These are phyloP conservation scores for Eucalyptus curtisii DNA, from an alignment of 345 rosid species.

Conservation along the genomic window DNA sequence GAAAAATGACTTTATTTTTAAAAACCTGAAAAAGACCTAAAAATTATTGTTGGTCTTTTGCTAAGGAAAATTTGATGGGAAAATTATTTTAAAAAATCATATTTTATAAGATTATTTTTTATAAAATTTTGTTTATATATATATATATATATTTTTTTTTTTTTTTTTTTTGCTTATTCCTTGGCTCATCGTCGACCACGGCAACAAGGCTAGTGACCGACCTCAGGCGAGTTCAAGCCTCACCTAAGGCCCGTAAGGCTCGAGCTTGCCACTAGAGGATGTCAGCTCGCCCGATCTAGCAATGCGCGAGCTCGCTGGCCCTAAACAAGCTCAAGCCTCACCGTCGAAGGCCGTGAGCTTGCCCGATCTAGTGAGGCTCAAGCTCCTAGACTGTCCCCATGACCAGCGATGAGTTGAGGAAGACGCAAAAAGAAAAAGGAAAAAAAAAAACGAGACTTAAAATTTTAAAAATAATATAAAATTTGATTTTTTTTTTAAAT, in stretches of 20 bases:
- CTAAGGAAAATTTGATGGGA: background rate
- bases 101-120: too few relatives aligned
- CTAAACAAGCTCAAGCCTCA: accelerated
- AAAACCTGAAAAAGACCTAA: too few relatives aligned
- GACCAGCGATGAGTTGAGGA: accelerated
- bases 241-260: background rate
- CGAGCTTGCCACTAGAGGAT: background rate
- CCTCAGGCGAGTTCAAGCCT: background rate
- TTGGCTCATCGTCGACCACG: accelerated
- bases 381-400: background rate
- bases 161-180: background rate
- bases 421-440: background rate
- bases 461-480: too few relatives aligned
- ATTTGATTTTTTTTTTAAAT: accelerated
- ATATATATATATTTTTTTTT: too few relatives aligned
- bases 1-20: background rate
- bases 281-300: background rate
- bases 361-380: background rate
- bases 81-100: too few relatives aligned
- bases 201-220: accelerated
- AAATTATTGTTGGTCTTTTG: background rate
- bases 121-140: too few relatives aligned
- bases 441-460: too few relatives aligned
- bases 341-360: accelerated
- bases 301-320: accelerated